A percentile compares a stretch with the other conserved stretches of the same genome.
Conservation (phyloP, 768 basidiomycete genomes). For the Psilocybe azurescens region DNA sequence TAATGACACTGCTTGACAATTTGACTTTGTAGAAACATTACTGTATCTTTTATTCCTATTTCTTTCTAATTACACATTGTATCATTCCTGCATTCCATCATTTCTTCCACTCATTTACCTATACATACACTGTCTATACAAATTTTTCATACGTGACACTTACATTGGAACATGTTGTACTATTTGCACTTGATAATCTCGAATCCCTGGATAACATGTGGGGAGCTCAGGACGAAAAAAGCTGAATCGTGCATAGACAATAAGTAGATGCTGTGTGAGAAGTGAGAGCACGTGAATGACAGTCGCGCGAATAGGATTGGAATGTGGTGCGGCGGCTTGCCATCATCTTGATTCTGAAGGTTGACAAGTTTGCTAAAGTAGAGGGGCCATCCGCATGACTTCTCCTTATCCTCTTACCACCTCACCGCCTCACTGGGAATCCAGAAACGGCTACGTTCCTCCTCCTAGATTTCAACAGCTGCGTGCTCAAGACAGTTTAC, state of each 20-base stretch:
- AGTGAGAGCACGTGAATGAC: conserved; percentile 3
- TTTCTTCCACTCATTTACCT: not conserved
- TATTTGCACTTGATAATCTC: no score
- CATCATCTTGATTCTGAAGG: conserved; percentile 11
- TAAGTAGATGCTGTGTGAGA: not conserved
- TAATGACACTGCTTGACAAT: not conserved
- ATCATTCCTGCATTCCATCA: not conserved
- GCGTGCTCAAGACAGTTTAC: conserved; percentile 23
- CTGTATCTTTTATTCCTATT: not conserved
- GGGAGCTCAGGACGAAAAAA: no score
- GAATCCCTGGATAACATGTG: no score
- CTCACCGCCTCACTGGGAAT: conserved; percentile 31
- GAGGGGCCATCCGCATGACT: conserved; percentile 19
- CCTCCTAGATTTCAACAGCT: conserved; percentile 38
- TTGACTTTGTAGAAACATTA: not conserved
- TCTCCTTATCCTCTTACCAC: conserved; percentile 30
- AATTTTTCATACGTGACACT: not conserved
- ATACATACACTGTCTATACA: not conserved
- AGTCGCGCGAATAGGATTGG: not conserved
- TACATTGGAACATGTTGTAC: not conserved
- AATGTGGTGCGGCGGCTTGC: conserved; percentile 6
- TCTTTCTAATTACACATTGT: not conserved
- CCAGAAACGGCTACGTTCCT: conserved; percentile 32
- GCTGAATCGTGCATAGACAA: not conserved
- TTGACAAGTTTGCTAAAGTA: conserved; percentile 13